These are phyloP conservation scores for Chloranthus sessilifolius DNA, from an alignment of 164 flowering plant genomes.

Conservation along the genomic window DNA sequence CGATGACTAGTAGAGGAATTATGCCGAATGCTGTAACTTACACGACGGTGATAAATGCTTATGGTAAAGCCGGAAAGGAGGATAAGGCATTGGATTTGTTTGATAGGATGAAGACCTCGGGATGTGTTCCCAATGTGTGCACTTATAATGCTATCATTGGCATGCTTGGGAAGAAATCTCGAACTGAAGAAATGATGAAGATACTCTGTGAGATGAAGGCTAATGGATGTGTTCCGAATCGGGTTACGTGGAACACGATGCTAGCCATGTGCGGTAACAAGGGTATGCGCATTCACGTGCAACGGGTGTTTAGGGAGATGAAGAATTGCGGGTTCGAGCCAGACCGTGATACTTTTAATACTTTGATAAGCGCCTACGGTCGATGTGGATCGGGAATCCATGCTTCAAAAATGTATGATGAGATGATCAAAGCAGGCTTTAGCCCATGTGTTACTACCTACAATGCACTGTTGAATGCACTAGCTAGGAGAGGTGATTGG, in stretches of 20 bases:
- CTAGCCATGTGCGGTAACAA: constrained; percentile 66
- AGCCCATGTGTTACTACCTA: constrained; percentile 75
- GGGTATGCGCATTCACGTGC: constrained; percentile 64
- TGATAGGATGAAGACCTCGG: constrained; percentile 56
- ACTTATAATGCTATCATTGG: constrained; percentile 77
- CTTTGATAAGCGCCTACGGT: constrained; percentile 82
- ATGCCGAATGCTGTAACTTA: constrained; percentile 84
- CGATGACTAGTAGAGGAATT: constrained; percentile 58
- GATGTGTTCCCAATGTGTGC: constrained; percentile 82
- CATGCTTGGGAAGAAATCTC: constrained; percentile 79
- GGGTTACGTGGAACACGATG: constrained; percentile 90
- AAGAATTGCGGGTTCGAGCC: constrained; percentile 91
- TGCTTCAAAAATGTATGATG: constrained; percentile 35
- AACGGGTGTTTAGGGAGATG: constrained; percentile 68
- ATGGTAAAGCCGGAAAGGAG: constrained; percentile 76
- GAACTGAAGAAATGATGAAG: constrained; percentile 65
- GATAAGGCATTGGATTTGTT: constrained; percentile 66
- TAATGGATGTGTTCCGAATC: constrained; percentile 68
- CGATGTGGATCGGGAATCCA: constrained; percentile 54
- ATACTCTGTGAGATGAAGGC: constrained; percentile 63
- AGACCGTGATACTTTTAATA: constrained; percentile 77
- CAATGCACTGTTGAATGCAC: constrained; percentile 78
- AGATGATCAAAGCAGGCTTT: constrained; percentile 73
- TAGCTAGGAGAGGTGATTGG: constrained; percentile 77
- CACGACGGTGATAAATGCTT: constrained; percentile 78